Percentiles rank a stretch among this genome's conserved stretches.
These are phyloP conservation scores for Vitis hybrid DNA, from an alignment of 177 flowering plant species.

Conservation along the genomic window DNA sequence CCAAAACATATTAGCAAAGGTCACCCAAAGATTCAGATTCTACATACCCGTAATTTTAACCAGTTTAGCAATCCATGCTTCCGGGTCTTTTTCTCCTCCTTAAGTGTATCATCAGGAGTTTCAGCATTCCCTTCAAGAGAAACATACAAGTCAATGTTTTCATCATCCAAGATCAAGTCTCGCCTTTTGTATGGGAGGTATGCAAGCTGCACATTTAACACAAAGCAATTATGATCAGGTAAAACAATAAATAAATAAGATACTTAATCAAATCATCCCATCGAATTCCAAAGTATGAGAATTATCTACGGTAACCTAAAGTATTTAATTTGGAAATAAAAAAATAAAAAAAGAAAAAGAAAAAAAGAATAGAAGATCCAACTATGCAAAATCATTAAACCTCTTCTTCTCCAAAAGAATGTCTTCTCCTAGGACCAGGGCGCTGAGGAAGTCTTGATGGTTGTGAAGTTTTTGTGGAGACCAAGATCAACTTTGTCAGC, in stretches of 20 bases:
- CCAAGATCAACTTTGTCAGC: constrained; percentile 87
- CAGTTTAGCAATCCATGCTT: constrained; percentile 90
- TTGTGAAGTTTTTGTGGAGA: constrained; percentile 77
- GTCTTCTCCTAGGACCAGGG: constrained; percentile 79
- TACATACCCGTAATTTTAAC: constrained; percentile 86
- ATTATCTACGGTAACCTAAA: too few species aligned
- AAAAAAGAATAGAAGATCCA: neutral
- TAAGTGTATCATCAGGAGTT: constrained; percentile 46
- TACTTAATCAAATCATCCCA: neutral
- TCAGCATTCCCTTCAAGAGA: constrained; percentile 66
- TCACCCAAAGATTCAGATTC: neutral
- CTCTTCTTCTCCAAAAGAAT: constrained; percentile 99
- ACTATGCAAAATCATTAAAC: constrained; percentile 26
- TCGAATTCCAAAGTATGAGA: too few species aligned
- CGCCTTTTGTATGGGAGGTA: constrained; percentile 87
- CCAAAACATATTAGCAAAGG: neutral
- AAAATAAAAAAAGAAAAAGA: too few species aligned
- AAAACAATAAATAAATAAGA: constrained; percentile 8
- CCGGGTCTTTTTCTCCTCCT: constrained; percentile 72
- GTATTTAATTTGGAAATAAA: too few species aligned
- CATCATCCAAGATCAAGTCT: constrained; percentile 81
- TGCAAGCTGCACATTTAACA: constrained; percentile 67
- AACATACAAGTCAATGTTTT: constrained; percentile 67
- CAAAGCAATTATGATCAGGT: constrained; percentile 12
- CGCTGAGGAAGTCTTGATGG: constrained; percentile 73